Base-by-base conservation (phyloP, 306 rosid genomes). In the Urtica urens region DNA sequence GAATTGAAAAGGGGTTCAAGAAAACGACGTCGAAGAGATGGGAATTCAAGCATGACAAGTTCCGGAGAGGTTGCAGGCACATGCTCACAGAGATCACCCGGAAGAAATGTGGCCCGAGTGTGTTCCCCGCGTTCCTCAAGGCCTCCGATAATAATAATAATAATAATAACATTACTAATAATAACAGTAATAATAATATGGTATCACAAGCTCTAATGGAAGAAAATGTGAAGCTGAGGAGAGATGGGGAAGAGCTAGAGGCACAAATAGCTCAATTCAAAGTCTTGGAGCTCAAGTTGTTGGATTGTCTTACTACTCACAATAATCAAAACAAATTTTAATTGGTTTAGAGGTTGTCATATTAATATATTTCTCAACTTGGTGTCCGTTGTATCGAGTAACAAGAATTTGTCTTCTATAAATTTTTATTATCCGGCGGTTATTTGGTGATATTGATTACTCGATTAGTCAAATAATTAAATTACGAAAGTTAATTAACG, bases 11-110 rank as follows among this genome's bases (percentile, higher is more conserved):
- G 96, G 94, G 96, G 37, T 86, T 86, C 53, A 86, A 76, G 64
- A 86, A 86, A 71, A 73, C 58, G 41, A 82, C 96, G 42, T 63
- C 90, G 0, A 79, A 79, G 54, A 65, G 68, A 62, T 86, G 96
- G 96, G 92, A 86, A 51, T 86, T 86, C 74, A 73, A 79, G 79
- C 96, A 86, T 34, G 87, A 86, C 63, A 82, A 79, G 66, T 86
- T 86, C 47, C 74, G 66, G 48, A 82, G 68, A 33, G 92, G 94
- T 1, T 46, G 75, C 37, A 72, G 42, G 74, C 53, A 75, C 0
- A 48, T 65, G 80, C 58, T 86, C 10, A 62, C 19, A 17, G 84
- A 74, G 69, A 86, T 86, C 58, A 73, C 64, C 0, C 61, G 96
- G 38, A 86, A 86, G 66, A 86, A 72, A 66, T 72, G 96, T 15